Conservation (phyloP, 371 early-diverging fungal genomes). For the Zopfochytrium polystomum region DNA sequence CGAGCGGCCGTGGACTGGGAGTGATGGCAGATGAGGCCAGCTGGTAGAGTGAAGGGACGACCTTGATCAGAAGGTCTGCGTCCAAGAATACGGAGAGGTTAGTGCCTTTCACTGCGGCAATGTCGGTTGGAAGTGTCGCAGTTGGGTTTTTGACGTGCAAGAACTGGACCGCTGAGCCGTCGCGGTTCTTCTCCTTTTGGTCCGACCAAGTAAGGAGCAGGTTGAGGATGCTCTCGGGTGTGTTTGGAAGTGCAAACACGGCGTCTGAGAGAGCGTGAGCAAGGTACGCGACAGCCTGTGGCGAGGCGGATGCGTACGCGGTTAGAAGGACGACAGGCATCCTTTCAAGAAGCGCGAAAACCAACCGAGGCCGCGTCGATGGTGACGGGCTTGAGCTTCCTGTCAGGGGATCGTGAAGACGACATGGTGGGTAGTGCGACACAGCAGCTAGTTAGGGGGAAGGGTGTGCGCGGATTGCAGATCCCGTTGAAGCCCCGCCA, state of each 20-base stretch:
- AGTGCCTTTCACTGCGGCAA: constrained; percentile 8
- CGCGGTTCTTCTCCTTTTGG: constrained; percentile 16
- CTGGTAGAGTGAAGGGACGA: constrained; percentile 67
- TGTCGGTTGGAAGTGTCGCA: constrained; percentile 5
- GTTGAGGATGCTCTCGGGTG: not conserved
- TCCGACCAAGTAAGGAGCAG: constrained; percentile 20
- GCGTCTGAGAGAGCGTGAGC: constrained; percentile 22
- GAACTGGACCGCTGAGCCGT: not conserved
- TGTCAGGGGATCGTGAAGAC: too few species aligned
- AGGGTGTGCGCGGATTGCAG: too few species aligned
- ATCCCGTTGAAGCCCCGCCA: too few species aligned
- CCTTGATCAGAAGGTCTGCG: constrained; percentile 53
- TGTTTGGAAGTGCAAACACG: constrained; percentile 8
- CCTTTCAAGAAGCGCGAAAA: too few species aligned
- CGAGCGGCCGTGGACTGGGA: constrained; percentile 39
- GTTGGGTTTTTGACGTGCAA: constrained; percentile 9
- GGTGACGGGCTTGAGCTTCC: too few species aligned
- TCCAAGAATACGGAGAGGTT: constrained; percentile 33
- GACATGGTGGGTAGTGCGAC: too few species aligned
- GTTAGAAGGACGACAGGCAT: too few species aligned
- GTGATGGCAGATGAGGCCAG: constrained; percentile 38
- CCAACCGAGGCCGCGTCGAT: too few species aligned
- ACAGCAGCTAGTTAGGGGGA: too few species aligned
- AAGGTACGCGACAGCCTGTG: constrained; percentile 3
- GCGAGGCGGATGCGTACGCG: too few species aligned